These are phyloP conservation scores for Alliaria petiolata DNA, from an alignment of 345 rosid genomes.

Conservation along the genomic window DNA sequence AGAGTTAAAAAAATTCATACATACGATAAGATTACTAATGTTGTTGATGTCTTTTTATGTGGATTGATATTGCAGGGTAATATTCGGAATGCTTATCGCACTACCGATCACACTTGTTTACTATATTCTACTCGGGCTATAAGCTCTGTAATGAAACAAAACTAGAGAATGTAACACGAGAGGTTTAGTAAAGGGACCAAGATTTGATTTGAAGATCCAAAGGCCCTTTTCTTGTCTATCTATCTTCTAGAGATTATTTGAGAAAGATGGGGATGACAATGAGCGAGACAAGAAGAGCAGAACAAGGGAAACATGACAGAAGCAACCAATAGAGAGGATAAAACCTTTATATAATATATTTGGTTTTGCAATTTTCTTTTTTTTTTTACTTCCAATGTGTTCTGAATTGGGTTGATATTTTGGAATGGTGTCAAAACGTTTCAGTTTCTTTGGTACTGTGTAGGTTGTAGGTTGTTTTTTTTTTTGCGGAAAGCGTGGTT, in stretches of 20 bases:
- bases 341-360: not conserved
- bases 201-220: constrained; percentile 20
- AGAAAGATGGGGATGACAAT: not conserved
- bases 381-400: not conserved
- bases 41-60: not conserved
- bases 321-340: not conserved
- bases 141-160: constrained; percentile 20
- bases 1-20: not conserved
- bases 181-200: constrained; percentile 4
- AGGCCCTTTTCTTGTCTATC: not conserved
- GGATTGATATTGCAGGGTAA: constrained; percentile 48
- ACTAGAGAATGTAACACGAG: constrained; percentile 13
- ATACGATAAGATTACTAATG: not conserved
- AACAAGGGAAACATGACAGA: constrained; percentile 2
- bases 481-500: not conserved
- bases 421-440: not conserved
- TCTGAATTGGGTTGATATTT: not conserved
- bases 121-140: constrained; percentile 63
- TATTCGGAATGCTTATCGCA: constrained; percentile 75
- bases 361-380: not conserved
- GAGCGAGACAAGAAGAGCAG: constrained; percentile 3
- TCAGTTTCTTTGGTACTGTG: not conserved
- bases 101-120: constrained; percentile 72
- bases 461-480: no score
- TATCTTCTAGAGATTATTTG: not conserved